Percentiles rank a stretch among this genome's conserved stretches.
Conservation (phyloP, 2,329 filamentous ascomycete species). For the Penicillium sp. region DNA sequence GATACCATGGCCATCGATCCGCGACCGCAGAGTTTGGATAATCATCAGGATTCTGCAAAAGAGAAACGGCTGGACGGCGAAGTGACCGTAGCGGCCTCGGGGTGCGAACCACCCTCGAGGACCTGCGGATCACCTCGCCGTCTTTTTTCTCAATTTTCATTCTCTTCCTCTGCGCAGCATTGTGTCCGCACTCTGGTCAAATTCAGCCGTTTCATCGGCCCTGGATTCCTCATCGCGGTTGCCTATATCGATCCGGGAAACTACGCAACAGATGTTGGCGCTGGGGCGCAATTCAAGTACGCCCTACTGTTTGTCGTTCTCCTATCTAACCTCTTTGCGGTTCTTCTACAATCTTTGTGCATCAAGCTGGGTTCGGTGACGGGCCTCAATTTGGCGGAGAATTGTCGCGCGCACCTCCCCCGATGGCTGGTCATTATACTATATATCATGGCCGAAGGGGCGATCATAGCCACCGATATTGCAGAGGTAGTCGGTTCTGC, state of each 20-base stretch:
- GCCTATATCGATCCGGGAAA: constrained; percentile 57
- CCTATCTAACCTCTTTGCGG: constrained; percentile 53
- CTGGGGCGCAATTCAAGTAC: constrained; percentile 51
- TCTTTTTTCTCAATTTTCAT: constrained; percentile 26
- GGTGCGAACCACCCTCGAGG: constrained; percentile 35
- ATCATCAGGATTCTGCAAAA: constrained; percentile 25
- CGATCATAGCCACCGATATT: constrained; percentile 73
- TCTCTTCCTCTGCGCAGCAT: constrained; percentile 21
- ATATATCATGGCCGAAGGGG: constrained; percentile 66
- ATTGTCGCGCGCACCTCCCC: constrained; percentile 67
- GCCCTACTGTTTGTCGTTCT: constrained; percentile 53
- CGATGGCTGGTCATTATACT: constrained; percentile 66
- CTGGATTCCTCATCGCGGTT: constrained; percentile 54
- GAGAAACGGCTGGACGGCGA: constrained; percentile 33
- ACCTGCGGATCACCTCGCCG: constrained; percentile 39
- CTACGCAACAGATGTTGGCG: constrained; percentile 55
- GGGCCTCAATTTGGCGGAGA: constrained; percentile 67
- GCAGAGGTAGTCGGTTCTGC: constrained; percentile 66
- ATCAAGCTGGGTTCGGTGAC: constrained; percentile 70
- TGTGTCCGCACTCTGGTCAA: constrained; percentile 41
- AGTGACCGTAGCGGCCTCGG: constrained; percentile 35
- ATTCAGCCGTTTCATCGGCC: constrained; percentile 51
- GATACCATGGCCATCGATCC: constrained; percentile 30
- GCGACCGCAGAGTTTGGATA: constrained; percentile 27
- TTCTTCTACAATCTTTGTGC: constrained; percentile 53